Evolutionary conservation across 768 basidiomycete genomes (phyloP), one percentile per base, ranked within the genome.

Genomic region (Hortiboletus campestris): DNA sequence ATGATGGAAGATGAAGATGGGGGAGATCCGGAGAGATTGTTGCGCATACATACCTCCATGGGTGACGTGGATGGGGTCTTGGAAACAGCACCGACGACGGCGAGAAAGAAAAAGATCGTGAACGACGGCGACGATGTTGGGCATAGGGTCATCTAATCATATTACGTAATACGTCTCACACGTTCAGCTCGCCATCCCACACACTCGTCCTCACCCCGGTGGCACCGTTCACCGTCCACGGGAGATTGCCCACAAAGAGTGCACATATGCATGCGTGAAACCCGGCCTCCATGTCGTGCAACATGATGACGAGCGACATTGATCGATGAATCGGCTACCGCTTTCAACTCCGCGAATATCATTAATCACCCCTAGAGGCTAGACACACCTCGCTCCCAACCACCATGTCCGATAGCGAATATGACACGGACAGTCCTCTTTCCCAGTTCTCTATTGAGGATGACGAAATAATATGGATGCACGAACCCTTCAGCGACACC

Each of bases 71-170:
- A 46, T 46, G 19, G 10, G 36, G 55, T 55, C 53, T 61, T 55
- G 44, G 31, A 40, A 41, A 51, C 44, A 12, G 44, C 42, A 48
- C 53, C 59, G 39, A 56, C 56, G 19, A 48, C 64, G 25, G 25
- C 25, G 25, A 53, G 47, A 46, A 40, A 49, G 36, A n/a, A n/a
- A 53, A 50, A 43, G 59, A 51, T 48, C 53, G 59, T 41, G 56
- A 14, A 66, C 65, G 57, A 61, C 60, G 59, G 47, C 47, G 59
- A 48, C 66, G 32, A 59, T 44, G 68, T 60, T 73, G 70, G 70
- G 70, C 70, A 68, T 57, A 72, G 70, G 70, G 70, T 68, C 61
- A 71, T 71, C 70, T 71, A 71, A 71, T 71, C 70, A 49, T 59
- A 64, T 71, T 72, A 71, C 42, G 34, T 71, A 71, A 71, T 54